phyloP scores from a whole-genome alignment of 2,329 filamentous ascomycete species.

The Xylaria digitata region DNA sequence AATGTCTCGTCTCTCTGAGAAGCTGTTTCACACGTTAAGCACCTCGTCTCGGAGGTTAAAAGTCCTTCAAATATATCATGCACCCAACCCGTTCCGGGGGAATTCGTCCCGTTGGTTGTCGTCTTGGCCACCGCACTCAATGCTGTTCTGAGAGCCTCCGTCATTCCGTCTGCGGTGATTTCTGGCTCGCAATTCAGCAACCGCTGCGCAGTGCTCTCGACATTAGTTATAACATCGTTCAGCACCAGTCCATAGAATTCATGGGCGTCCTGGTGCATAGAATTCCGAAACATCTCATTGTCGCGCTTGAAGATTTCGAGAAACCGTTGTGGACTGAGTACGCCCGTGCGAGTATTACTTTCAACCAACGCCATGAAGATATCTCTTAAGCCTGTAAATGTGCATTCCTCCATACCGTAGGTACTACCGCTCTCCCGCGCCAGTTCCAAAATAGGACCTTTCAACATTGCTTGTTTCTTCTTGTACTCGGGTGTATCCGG shows the following conservation, averaged over 20 bases:
- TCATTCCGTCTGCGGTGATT: constrained; percentile 57
- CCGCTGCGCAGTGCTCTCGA: constrained; percentile 84
- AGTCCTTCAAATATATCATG: constrained; percentile 97
- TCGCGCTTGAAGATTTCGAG: constrained; percentile 92
- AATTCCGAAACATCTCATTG: constrained; percentile 96
- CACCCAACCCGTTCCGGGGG: constrained; percentile 84
- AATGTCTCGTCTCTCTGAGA: constrained; percentile 97
- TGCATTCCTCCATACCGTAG: constrained; percentile 93
- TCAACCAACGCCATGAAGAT: constrained; percentile 92
- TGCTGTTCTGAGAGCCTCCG: constrained; percentile 63
- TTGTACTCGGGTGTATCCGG: constrained; percentile 96
- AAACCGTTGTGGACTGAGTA: constrained; percentile 91
- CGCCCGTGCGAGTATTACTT: constrained; percentile 83
- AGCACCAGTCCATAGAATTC: constrained; percentile 94
- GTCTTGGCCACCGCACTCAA: constrained; percentile 54
- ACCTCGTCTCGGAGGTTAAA: constrained; percentile 94
- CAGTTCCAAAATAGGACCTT: constrained; percentile 87
- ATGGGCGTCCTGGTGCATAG: constrained; percentile 98
- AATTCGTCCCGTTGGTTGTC: constrained; percentile 58
- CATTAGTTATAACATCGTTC: constrained; percentile 95
- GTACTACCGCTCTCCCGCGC: constrained; percentile 80
- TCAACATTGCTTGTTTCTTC: constrained; percentile 93
- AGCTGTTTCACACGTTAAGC: constrained; percentile 93
- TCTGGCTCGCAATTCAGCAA: constrained; percentile 63
- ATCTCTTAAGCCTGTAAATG: constrained; percentile 94